Evolutionary conservation across 2,329 filamentous ascomycete genomes (phyloP).

Genomic region (Graphiopsis chlorocephala): DNA sequence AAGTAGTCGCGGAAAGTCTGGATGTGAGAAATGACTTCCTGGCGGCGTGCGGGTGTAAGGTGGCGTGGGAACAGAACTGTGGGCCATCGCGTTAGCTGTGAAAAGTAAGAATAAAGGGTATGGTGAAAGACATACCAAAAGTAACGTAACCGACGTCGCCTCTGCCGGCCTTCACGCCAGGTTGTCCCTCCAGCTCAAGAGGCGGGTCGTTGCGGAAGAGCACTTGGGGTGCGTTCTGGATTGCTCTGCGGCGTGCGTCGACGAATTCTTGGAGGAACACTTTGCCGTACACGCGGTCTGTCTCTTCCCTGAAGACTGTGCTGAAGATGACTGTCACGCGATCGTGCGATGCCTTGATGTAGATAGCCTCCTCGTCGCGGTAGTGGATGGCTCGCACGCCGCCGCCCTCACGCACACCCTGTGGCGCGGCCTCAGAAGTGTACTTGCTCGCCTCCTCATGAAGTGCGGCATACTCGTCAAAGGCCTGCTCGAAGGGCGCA

Average conservation of each 20-base stretch:
- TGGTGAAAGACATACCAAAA: slow-evolving; percentile 65
- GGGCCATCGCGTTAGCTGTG: background rate
- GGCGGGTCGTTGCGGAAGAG: slow-evolving; percentile 93
- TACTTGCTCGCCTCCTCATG: slow-evolving; percentile 88
- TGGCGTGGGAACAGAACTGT: slow-evolving; percentile 95
- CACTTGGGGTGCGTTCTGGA: slow-evolving; percentile 97
- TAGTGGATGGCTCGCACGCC: slow-evolving; percentile 97
- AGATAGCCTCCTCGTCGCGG: slow-evolving; percentile 97
- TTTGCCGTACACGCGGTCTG: slow-evolving; percentile 94
- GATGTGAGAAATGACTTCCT: slow-evolving; percentile 96
- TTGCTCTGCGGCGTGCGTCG: slow-evolving; percentile 87
- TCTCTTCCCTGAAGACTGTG: slow-evolving; percentile 96
- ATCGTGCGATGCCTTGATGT: slow-evolving; percentile 96
- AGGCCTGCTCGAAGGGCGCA: slow-evolving; percentile 94
- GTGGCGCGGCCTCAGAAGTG: slow-evolving; percentile 88
- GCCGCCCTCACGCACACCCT: slow-evolving; percentile 84
- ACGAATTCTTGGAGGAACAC: slow-evolving; percentile 99
- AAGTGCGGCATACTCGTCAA: slow-evolving; percentile 83
- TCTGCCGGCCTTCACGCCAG: slow-evolving; percentile 73
- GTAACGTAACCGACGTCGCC: slow-evolving; percentile 96
- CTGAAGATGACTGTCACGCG: slow-evolving; percentile 98
- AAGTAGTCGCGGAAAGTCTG: slow-evolving; percentile 99
- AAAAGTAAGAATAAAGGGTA: background rate
- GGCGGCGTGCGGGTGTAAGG: slow-evolving; percentile 73
- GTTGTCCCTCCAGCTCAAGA: slow-evolving; percentile 81